phyloP scores from a whole-genome alignment of 208 protist species.

The Crithidia sp. region DNA sequence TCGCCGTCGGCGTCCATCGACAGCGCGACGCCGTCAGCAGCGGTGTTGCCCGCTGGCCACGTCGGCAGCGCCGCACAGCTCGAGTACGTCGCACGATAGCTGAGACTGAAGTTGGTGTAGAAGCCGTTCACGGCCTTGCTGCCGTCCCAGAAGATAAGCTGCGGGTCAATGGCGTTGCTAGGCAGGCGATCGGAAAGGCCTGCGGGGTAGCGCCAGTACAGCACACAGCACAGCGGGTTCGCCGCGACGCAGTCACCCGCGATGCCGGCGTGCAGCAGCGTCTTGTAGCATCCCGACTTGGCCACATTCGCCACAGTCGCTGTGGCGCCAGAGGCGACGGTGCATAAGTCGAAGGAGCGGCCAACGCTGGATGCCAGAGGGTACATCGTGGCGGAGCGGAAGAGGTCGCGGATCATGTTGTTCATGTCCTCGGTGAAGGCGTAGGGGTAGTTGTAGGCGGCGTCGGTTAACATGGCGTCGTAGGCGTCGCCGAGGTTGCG shows the following conservation, averaged over 20 bases:
- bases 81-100: conserved; percentile 9
- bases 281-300: conserved; percentile 17
- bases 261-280: conserved; percentile 30
- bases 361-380: background rate
- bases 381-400: background rate
- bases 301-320: background rate
- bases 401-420: conserved; percentile 18
- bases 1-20: conserved; percentile 24
- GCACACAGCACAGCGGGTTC: conserved; percentile 36
- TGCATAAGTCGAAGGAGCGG: background rate
- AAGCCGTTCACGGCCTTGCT: conserved; percentile 33
- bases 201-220: conserved; percentile 38
- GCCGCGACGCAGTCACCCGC: conserved; percentile 24
- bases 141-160: conserved; percentile 37
- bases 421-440: conserved; percentile 37
- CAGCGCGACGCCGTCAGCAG: conserved; percentile 9
- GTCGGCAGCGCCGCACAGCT: conserved; percentile 3
- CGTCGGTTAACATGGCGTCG: conserved; percentile 3
- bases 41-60: conserved; percentile 1
- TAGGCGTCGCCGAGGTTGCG: background rate
- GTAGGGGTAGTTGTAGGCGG: conserved; percentile 28
- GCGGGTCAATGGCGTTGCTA: conserved; percentile 18
- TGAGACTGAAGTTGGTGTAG: conserved; percentile 33
- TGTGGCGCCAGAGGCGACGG: background rate
- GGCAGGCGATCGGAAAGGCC: conserved; percentile 15